Base-by-base conservation (phyloP, 2,329 filamentous ascomycete species). In the Aspergillus hortae region DNA sequence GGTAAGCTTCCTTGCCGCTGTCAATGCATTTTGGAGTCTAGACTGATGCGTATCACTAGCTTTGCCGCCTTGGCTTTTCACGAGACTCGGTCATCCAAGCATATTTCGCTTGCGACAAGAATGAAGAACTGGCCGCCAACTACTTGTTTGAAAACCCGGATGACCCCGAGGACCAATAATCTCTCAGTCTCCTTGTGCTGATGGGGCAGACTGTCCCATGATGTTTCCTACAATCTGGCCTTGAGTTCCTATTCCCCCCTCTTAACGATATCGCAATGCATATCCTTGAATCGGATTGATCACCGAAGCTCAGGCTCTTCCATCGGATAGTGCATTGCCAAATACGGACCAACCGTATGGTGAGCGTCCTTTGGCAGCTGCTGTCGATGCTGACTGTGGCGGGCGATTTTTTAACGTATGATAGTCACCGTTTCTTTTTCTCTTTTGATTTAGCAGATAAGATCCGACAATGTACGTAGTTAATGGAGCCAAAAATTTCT, bases 101-200 rank as follows among this genome's bases (percentile, higher is more conserved):
- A 23, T 99, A 97, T 77, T 99, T 99, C 70, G 94, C 94, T 32
- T 99, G 94, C 73, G 94, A 99, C 75, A 99, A 97, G 83, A 97
- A 99, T 72, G 94, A 99, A 76, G 94, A 99, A 74, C 81, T 99
- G 47, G 94, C 94, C 0, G 94, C 94, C 58, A 99, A 99, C 76
- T 97, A 96, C 74, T 80, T 99, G 54, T 99, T 99, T 68, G 94
- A 99, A 65, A 91, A 97, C 75, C 92, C 92, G 9, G 91, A 95
- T 56, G 92, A 96, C 44, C 87, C 89, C 33, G 70, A 75, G 46
- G 69, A 74, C 27, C 57, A 61, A 56, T 69, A 59, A 57, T 44
- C 43, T 44, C 23, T 46, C 19, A 43, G n/a, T 27, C 41, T n/a
- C 23, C 14, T 23, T 12, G 9, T 25, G 23, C 12, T 21, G 21